These are phyloP conservation scores for Globisporangium radiosum DNA, from an alignment of 352 stramenopile species.

Conservation along the genomic window DNA sequence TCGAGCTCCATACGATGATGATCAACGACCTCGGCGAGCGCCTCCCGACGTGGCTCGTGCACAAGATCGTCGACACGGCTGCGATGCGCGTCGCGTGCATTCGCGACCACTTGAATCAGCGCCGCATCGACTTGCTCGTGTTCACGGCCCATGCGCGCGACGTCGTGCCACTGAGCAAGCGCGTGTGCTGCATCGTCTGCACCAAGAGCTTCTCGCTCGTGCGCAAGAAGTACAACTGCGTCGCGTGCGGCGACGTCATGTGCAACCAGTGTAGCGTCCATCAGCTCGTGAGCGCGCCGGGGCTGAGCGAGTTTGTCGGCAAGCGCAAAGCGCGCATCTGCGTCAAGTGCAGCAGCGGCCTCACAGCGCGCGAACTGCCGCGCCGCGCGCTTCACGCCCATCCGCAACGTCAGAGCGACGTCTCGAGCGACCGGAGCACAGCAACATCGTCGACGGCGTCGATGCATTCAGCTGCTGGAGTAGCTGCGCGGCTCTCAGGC, in stretches of 20 bases:
- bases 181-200: constrained; percentile 75
- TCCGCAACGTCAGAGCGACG: constrained; percentile 21
- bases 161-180: constrained; percentile 64
- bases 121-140: constrained; percentile 63
- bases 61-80: constrained; percentile 77
- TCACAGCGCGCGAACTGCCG: constrained; percentile 46
- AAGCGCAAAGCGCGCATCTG: constrained; percentile 77
- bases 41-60: constrained; percentile 69
- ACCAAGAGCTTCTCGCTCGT: constrained; percentile 81
- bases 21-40: constrained; percentile 75
- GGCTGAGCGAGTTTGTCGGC: constrained; percentile 35
- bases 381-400: constrained; percentile 36
- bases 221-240: constrained; percentile 83
- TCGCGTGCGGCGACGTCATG: constrained; percentile 73
- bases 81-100: constrained; percentile 71
- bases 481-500: constrained; percentile 5
- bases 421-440: constrained; percentile 17
- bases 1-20: constrained; percentile 78
- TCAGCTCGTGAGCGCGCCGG: constrained; percentile 57
- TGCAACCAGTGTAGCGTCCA: constrained; percentile 75
- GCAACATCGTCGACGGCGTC: constrained; percentile 11
- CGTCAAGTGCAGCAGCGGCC: constrained; percentile 63
- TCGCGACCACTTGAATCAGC: constrained; percentile 72
- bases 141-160: constrained; percentile 48
- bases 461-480: too few species aligned